These are phyloP conservation scores for Naegleria gruberi DNA, from an alignment of 208 protist genomes.

Conservation along the genomic window DNA sequence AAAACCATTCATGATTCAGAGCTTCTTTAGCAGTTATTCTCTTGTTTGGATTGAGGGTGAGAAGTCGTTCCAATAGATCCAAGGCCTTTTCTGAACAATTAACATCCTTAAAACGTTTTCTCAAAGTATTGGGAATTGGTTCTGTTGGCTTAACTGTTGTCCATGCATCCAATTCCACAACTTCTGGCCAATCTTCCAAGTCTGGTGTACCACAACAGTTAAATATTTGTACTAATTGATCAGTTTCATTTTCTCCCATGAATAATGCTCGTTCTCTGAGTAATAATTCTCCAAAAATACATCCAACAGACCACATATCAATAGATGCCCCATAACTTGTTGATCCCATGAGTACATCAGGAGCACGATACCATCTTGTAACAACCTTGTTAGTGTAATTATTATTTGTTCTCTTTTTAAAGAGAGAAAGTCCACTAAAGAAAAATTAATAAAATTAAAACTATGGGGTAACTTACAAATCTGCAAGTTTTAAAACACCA, in stretches of 20 bases:
- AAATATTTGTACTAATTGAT: slow-evolving; percentile 62
- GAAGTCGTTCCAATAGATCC: slow-evolving; percentile 82
- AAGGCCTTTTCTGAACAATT: slow-evolving; percentile 32
- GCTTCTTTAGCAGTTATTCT: slow-evolving; percentile 79
- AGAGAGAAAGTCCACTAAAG: not conserved
- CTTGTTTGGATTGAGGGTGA: slow-evolving; percentile 89
- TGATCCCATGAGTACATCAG: slow-evolving; percentile 24
- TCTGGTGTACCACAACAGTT: not conserved
- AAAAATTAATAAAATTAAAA: not conserved
- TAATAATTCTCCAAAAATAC: slow-evolving; percentile 66
- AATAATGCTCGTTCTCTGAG: slow-evolving; percentile 44
- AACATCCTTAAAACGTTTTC: not conserved
- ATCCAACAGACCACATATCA: slow-evolving; percentile 74
- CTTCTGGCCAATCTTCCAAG: not conserved
- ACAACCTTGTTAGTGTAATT: slow-evolving; percentile 30
- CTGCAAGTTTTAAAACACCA: slow-evolving; percentile 31
- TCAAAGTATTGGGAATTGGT: not conserved
- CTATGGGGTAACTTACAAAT: not conserved
- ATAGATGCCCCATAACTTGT: slow-evolving; percentile 27
- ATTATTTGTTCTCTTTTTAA: not conserved
- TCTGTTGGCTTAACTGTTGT: not conserved
- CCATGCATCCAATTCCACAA: not conserved
- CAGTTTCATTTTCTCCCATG: slow-evolving; percentile 51
- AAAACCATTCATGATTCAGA: slow-evolving; percentile 68
- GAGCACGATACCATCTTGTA: slow-evolving; percentile 29